Conservation (phyloP, 441 rosid genomes). For the Gossypium aridum region DNA sequence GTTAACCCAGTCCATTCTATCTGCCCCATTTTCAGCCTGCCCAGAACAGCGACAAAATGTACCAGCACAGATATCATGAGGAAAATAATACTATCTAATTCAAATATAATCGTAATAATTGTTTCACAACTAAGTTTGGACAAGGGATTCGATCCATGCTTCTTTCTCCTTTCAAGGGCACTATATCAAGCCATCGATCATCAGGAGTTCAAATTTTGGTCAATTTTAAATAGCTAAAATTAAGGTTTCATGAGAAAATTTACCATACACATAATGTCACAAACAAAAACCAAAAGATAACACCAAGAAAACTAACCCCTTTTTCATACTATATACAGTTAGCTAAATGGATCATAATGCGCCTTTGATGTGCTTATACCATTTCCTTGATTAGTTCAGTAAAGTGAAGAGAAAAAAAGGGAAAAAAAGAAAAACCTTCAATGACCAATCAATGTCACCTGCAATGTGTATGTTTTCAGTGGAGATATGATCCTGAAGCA, state of each 20-base stretch:
- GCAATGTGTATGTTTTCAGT: slow-evolving; percentile 64
- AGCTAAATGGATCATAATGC: neutral
- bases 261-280: neutral
- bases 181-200: neutral
- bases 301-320: neutral
- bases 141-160: neutral
- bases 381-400: neutral
- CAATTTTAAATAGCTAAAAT: slow-evolving; percentile 4
- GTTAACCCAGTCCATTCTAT: slow-evolving; percentile 86
- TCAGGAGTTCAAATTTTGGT: neutral
- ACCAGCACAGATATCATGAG: slow-evolving; percentile 4
- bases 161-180: neutral
- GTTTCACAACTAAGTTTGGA: neutral
- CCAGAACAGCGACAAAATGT: slow-evolving; percentile 15
- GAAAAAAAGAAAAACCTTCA: neutral
- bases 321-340: neutral
- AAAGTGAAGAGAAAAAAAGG: neutral
- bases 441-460: slow-evolving; percentile 42
- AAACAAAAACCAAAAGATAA: slow-evolving; percentile 4
- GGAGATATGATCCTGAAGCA: slow-evolving; percentile 94
- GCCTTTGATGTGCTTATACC: neutral
- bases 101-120: neutral
- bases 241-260: neutral
- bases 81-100: neutral
- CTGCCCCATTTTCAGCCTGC: slow-evolving; percentile 92